Percentiles rank a stretch among this genome's conserved stretches.
phyloP scores from a whole-genome alignment of 2,329 filamentous ascomycete genomes.

The Tolypocladium pustulatum region DNA sequence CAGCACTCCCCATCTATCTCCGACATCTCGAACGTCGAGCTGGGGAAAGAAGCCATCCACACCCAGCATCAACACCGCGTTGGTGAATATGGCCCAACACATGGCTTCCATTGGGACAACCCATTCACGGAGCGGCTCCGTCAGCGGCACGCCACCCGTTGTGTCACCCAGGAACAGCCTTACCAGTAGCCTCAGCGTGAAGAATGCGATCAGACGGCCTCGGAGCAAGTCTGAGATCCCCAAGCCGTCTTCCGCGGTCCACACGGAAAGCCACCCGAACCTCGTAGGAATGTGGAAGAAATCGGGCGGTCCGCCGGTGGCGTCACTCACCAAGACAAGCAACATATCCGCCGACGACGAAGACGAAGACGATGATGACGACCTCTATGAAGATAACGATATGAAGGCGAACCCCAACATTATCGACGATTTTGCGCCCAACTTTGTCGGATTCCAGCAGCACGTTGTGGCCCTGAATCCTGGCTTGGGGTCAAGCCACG shows the following conservation, averaged over 20 bases:
- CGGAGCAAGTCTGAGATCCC: conserved; percentile 45
- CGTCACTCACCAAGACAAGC: conserved; percentile 29
- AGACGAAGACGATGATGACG: conserved; percentile 46
- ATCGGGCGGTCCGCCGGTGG: conserved; percentile 43
- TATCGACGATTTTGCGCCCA: conserved; percentile 61
- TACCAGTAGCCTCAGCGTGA: conserved; percentile 30
- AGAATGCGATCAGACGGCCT: conserved; percentile 39
- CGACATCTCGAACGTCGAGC: conserved; percentile 38
- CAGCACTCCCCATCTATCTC: conserved; percentile 34
- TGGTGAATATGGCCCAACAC: conserved; percentile 43
- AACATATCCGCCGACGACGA: conserved; percentile 7
- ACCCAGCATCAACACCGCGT: conserved; percentile 48
- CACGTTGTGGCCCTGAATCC: conserved; percentile 69
- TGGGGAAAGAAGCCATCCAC: conserved; percentile 38
- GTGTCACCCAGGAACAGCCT: conserved; percentile 44
- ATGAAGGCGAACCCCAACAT: conserved; percentile 52
- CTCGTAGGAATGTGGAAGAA: conserved; percentile 41
- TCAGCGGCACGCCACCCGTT: conserved; percentile 39
- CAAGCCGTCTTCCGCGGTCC: conserved; percentile 20
- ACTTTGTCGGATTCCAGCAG: conserved; percentile 62
- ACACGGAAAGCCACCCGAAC: conserved; percentile 28
- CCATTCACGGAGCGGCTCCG: conserved; percentile 49
- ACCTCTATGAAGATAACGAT: conserved; percentile 44
- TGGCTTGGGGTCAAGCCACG: conserved; percentile 42
- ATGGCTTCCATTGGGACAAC: conserved; percentile 45